Base-by-base conservation (phyloP, 1,284 basidiomycete genomes). In the Fomitopsis schrenkii region DNA sequence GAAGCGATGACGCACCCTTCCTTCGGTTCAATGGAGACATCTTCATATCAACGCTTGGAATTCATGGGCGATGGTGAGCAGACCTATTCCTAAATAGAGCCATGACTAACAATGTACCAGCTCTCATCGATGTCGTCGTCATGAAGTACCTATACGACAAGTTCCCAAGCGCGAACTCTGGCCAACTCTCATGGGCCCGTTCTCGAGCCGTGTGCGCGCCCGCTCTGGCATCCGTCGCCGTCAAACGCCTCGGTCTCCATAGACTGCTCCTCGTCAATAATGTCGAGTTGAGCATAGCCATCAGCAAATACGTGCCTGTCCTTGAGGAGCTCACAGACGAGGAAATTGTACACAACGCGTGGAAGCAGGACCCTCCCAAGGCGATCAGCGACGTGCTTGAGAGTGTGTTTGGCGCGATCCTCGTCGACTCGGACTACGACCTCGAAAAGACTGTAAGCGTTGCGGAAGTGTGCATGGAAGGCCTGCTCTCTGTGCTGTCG, bases 1-100 rank as follows among this genome's bases (percentile, higher is more conserved):
- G 90, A 94, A 73, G 92, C 92, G 5, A 75, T 93, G 36, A 93
- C 90, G 0, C 93, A 95, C 70, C 88, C 92, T 0, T 92, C 91
- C 0, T 91, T 90, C 68, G 78, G 77, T 28, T 77, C 77, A 0
- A 70, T 71, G 1, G 80, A 81, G 4, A 81, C 80, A 9, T 76
- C 83, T 7, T 91, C 90, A 1, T 95, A 95, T 71, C 89, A 95
- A 65, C 82, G 93, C 10, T 78, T 94, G 10, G 93, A 95, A 67
- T 94, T 93, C 68, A 79, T 95, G 1, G 93, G 93, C 42, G 93
- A 94, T 71, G 90, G 91, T 93, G 68, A 74, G 85, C 15, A 7
- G 9, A 5, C 22, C 44, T 35, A 12, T 3, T n/a, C 28, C 28
- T 2, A 19, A 1, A 19, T 4, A 41, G 22, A 52, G 15, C 10